Evolutionary conservation across 2,329 filamentous ascomycete genomes (phyloP).

Genomic region (Talaromyces sp.): DNA sequence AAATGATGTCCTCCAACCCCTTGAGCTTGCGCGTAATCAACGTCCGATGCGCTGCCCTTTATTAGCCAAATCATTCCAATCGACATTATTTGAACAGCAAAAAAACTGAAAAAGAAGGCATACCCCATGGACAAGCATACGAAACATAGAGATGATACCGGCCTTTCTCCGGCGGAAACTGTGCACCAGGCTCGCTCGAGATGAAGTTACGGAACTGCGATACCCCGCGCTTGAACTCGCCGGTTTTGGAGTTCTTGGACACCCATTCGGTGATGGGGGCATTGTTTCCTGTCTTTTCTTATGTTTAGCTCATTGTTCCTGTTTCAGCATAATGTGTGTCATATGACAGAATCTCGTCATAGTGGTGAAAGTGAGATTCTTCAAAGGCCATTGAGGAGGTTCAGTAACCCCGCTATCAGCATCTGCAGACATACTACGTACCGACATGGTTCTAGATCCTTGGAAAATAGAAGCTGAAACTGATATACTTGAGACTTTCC

Average conservation of each 20-base stretch:
- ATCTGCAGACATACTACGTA: conserved; percentile 21
- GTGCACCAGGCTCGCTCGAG: conserved; percentile 65
- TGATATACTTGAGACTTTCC: background rate
- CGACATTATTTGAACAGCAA: too few species aligned
- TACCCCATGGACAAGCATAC: conserved; percentile 88
- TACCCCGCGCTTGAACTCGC: conserved; percentile 87
- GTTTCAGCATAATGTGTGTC: conserved; percentile 18
- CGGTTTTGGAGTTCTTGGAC: conserved; percentile 68
- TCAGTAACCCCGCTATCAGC: background rate
- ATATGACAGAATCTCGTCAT: too few species aligned
- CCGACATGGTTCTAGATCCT: conserved; percentile 32
- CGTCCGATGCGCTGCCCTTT: conserved; percentile 67
- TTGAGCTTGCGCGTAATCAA: conserved; percentile 88
- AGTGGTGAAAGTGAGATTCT: background rate
- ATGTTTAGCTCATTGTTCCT: background rate
- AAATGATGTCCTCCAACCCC: conserved; percentile 81
- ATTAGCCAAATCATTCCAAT: background rate
- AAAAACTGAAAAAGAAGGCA: conserved; percentile 21
- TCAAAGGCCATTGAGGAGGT: background rate
- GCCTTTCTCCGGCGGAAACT: conserved; percentile 80
- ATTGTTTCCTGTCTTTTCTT: conserved; percentile 13
- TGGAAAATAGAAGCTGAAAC: background rate
- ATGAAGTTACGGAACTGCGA: conserved; percentile 81
- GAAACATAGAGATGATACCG: conserved; percentile 94
- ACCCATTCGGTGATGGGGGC: conserved; percentile 76